Evolutionary conservation across 768 basidiomycete species (phyloP).

Genomic region (Termitomyces eurrhizus): DNA sequence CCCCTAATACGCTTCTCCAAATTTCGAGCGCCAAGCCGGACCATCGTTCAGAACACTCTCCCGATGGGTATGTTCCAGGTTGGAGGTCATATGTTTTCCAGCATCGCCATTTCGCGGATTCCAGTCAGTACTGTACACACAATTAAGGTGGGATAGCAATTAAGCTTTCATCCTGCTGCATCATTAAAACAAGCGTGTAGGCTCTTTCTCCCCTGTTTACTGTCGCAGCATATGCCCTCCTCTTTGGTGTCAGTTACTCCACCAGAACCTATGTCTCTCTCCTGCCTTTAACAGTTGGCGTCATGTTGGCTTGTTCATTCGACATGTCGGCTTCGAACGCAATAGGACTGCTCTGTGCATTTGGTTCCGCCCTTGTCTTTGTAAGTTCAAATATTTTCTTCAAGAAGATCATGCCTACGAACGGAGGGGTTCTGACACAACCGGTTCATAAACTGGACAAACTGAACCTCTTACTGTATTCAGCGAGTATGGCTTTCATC

Average conservation of each 20-base stretch:
- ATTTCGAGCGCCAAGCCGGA: conserved; percentile 65
- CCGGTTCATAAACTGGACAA: conserved; percentile 87
- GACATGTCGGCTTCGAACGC: conserved; percentile 86
- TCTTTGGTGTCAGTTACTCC: conserved; percentile 94
- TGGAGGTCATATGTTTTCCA: conserved; percentile 95
- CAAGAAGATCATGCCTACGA: conserved; percentile 93
- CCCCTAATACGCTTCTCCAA: conserved; percentile 64
- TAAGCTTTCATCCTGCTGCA: background rate
- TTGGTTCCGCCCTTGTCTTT: conserved; percentile 95
- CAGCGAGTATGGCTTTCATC: conserved; percentile 88
- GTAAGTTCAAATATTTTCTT: conserved; percentile 99
- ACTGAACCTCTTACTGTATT: conserved; percentile 93
- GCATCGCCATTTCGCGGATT: conserved; percentile 94
- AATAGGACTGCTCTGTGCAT: conserved; percentile 88
- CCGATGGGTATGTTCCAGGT: conserved; percentile 99
- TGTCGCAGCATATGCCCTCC: conserved; percentile 88
- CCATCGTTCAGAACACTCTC: conserved; percentile 74
- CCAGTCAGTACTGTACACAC: conserved; percentile 98
- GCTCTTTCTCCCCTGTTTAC: conserved; percentile 97
- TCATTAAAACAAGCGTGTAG: conserved; percentile 34
- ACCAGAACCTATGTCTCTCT: conserved; percentile 88
- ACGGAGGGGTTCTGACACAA: conserved; percentile 33
- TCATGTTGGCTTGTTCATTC: conserved; percentile 96
- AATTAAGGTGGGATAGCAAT: conserved; percentile 73
- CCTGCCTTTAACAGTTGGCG: conserved; percentile 91